Evolutionary conservation across 208 protist species (phyloP), one percentile per base, ranked within the genome.

Genomic region (Novymonas esmeraldas): DNA sequence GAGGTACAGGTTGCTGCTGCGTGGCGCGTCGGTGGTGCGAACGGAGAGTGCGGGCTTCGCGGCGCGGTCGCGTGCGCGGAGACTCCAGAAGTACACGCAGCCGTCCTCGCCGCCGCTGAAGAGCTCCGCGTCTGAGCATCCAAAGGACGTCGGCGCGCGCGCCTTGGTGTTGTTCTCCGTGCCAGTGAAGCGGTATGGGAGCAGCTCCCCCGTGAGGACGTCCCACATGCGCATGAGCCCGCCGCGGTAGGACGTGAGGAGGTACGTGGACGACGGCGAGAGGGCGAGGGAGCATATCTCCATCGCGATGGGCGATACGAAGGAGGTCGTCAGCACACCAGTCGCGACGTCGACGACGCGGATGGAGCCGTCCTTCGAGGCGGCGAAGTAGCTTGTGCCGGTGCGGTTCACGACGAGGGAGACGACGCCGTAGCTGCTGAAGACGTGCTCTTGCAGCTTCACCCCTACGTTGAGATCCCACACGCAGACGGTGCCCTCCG

Each of bases 211-310:
- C 1, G 85, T 88, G 6, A 95, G 46, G 0, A 85, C 51, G 50
- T 94, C 84, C 86, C 88, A 96, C 51, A 96, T 63, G 14, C 87
- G 85, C 56, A 96, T 69, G 24, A 73, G 77, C 6, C 85, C 85
- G 26, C 74, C 85, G 18, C 83, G 67, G 73, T 94, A 93, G 18
- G 85, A 84, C 18, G 82, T 75, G n/a, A 94, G 68, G 31, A 96
- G 68, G 7, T 85, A 59, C 3, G 84, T 79, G 1, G 90, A 89
- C 13, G 90, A 94, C 1, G 87, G 90, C 10, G 87, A 92, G 28
- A 96, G 56, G 1, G 84, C 75, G 31, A 96, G 73, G 4, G 83
- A 86, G 52, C 75, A 84, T 6, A 96, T 67, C 51, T 96, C 85
- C 64, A 82, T 73, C 13, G 77, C 54, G 34, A 94, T 79, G 22